Evolutionary conservation across 202 grass and related monocot genomes (phyloP), one percentile per base, ranked within the genome.

Genomic region (Musa balbisiana): DNA sequence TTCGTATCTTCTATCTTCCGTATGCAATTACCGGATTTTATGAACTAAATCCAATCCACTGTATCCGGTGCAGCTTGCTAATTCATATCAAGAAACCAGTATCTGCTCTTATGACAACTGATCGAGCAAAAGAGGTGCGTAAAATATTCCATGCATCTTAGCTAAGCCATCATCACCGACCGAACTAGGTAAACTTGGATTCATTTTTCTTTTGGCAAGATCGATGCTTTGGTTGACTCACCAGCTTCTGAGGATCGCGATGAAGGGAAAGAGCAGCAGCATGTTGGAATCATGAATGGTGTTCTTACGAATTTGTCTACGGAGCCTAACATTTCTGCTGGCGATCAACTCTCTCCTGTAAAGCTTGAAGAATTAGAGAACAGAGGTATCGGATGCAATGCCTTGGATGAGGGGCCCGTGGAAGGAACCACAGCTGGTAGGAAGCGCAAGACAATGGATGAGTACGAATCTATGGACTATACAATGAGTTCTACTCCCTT

Each of bases 21-120:
- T 6, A 43, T 8, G 33, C 33, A 6, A 43, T 55, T 23, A 55
- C 75, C 55, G 70, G 51, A 73, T 80, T 10, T 74, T 14, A 15
- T 59, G 63, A 73, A 58, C 12, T 55, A 25, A 54, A 55, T 55
- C 11, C 12, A 74, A 25, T 43, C 17, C 14, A 9, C 55, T 73
- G 55, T 11, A 21, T 73, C 10, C 84, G 52, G 49, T 54, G 9
- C 74, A 99, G 95, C 89, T 82, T 88, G 80, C 73, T 99, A 66
- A 90, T 95, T 71, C 95, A 90, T 77, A 85, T 99, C 33, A 85
- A 95, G 92, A 65, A 99, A 99, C 82, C 86, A 88, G 79, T 99
- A 99, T 84, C 89, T 66, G 71, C 68, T 25, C 78, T 94, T 78
- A 83, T 99, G 53, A 80, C 85, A 26, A 81, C 75, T 0, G 83